Percentiles rank a stretch among this genome's conserved stretches.
These are phyloP conservation scores for Magnaporthales sp. DNA, from an alignment of 2,329 filamentous ascomycete species.

Conservation along the genomic window DNA sequence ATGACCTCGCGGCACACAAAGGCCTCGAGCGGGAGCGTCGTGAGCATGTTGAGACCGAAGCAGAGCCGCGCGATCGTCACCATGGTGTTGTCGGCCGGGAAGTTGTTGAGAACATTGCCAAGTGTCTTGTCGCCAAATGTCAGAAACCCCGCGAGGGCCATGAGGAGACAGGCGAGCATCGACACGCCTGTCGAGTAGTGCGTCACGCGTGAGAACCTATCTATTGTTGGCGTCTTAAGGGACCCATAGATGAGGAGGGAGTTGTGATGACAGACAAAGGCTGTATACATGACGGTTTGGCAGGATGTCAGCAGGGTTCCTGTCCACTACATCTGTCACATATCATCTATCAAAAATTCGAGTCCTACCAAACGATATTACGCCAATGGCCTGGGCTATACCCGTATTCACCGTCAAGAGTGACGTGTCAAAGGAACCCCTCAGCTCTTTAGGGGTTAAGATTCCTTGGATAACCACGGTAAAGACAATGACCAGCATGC, in stretches of 20 bases:
- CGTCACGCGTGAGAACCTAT: conserved; percentile 87
- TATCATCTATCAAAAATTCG: neutral
- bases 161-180: conserved; percentile 80
- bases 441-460: conserved; percentile 60
- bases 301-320: neutral
- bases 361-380: conserved; percentile 91
- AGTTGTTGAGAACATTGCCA: conserved; percentile 98
- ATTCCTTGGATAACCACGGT: conserved; percentile 82
- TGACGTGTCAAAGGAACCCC: conserved; percentile 61
- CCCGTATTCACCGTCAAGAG: conserved; percentile 75
- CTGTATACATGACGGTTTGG: conserved; percentile 20
- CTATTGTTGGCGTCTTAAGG: conserved; percentile 84
- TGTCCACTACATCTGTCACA: neutral
- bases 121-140: conserved; percentile 87
- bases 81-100: conserved; percentile 80
- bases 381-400: conserved; percentile 91
- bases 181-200: conserved; percentile 89
- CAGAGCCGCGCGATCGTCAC: conserved; percentile 91
- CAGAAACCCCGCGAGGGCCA: conserved; percentile 85
- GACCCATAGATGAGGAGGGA: conserved; percentile 96
- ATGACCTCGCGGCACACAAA: conserved; percentile 98
- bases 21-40: conserved; percentile 88
- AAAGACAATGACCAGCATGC: conserved; percentile 83
- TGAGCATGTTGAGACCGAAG: conserved; percentile 98
- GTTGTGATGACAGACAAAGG: conserved; percentile 79